Evolutionary conservation across 2,329 filamentous ascomycete species (phyloP).

Genomic region (Colletotrichum truncatum): DNA sequence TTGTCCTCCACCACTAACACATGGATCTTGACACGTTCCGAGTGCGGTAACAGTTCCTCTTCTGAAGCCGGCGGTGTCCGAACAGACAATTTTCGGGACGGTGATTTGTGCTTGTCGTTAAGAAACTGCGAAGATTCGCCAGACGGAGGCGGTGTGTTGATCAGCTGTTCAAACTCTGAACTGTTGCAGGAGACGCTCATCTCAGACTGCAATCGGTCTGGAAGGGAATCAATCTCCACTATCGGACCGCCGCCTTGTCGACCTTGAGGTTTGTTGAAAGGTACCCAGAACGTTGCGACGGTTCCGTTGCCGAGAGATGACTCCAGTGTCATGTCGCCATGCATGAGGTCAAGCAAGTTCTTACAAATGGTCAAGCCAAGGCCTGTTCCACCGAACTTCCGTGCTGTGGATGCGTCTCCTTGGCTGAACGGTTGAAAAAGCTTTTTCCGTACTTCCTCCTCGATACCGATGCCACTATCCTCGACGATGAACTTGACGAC

Average conservation of each 20-base stretch:
- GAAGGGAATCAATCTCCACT: slow-evolving; percentile 70
- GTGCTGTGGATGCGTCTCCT: slow-evolving; percentile 81
- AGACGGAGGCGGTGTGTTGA: slow-evolving; percentile 50
- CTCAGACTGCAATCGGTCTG: slow-evolving; percentile 73
- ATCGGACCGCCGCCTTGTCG: slow-evolving; percentile 50
- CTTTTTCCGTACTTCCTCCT: slow-evolving; percentile 76
- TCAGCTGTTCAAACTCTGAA: slow-evolving; percentile 66
- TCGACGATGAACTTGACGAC: slow-evolving; percentile 77
- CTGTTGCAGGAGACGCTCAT: slow-evolving; percentile 73
- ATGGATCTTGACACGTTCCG: slow-evolving; percentile 70
- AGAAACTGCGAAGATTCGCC: slow-evolving; percentile 28
- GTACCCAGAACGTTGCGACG: slow-evolving; percentile 79
- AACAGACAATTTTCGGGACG: slow-evolving; percentile 41
- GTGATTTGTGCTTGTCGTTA: slow-evolving; percentile 36
- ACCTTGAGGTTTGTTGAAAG: slow-evolving; percentile 75
- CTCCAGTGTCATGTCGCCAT: slow-evolving; percentile 75
- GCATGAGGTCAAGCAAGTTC: slow-evolving; percentile 82
- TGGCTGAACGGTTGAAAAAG: slow-evolving; percentile 86
- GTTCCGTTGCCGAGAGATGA: slow-evolving; percentile 75
- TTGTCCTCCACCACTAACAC: slow-evolving; percentile 87
- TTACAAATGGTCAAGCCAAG: slow-evolving; percentile 84
- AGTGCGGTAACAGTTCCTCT: slow-evolving; percentile 56
- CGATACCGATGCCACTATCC: slow-evolving; percentile 84
- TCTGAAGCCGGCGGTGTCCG: slow-evolving; percentile 49
- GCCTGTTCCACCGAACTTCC: slow-evolving; percentile 82